Evolutionary conservation across 352 stramenopile genomes (phyloP).

Genomic region (Globisporangium perplexum): DNA sequence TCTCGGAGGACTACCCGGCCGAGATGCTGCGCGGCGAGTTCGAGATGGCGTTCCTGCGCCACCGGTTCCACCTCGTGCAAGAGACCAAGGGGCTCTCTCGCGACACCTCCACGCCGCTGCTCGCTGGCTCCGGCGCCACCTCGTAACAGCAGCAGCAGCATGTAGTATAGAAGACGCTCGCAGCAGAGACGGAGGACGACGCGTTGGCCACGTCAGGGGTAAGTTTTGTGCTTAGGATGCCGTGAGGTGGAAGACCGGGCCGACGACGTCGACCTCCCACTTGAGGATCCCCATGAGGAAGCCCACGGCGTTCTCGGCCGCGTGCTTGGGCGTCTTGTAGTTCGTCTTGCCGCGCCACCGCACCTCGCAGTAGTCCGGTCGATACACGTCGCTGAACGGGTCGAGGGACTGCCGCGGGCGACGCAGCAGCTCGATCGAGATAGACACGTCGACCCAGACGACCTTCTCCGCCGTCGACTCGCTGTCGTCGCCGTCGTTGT

Average conservation of each 20-base stretch:
- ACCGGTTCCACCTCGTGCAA: conserved; percentile 77
- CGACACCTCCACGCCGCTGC: conserved; percentile 37
- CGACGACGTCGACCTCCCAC: conserved; percentile 16
- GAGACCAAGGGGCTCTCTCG: conserved; percentile 57
- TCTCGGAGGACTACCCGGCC: conserved; percentile 67
- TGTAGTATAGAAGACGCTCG: too few species aligned
- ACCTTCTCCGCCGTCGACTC: conserved; percentile 10
- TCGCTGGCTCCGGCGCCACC: not conserved
- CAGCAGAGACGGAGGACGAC: too few species aligned
- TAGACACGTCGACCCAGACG: conserved; percentile 27
- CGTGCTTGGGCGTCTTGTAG: conserved; percentile 19
- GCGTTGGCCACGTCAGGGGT: too few species aligned
- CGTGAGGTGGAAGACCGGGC: conserved; percentile 15
- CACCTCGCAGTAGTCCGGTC: conserved; percentile 16
- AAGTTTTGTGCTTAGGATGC: not conserved
- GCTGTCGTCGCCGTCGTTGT: not conserved
- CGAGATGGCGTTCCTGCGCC: conserved; percentile 76
- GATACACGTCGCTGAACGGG: not conserved
- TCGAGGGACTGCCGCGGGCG: not conserved
- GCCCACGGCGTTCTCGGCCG: conserved; percentile 14
- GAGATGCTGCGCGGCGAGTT: conserved; percentile 77
- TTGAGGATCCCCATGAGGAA: conserved; percentile 15
- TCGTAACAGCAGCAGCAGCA: too few species aligned
- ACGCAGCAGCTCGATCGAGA: conserved; percentile 23
- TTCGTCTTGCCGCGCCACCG: conserved; percentile 16